Base-by-base conservation (phyloP, 192 early-diverging fungal genomes). In the Pilaira anomala region DNA sequence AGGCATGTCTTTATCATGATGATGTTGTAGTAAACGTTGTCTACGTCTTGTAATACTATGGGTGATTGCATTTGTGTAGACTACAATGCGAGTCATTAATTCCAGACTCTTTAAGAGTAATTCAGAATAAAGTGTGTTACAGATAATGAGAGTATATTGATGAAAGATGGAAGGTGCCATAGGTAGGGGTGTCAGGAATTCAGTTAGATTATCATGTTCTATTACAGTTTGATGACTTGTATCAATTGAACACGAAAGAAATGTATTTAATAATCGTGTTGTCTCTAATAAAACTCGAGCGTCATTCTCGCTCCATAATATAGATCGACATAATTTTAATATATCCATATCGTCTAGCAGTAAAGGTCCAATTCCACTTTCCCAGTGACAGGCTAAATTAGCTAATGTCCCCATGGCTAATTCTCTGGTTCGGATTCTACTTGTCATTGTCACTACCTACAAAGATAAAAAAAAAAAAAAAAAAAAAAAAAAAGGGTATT, bases 351-450 rank as follows among this genome's bases (percentile, higher is more conserved):
- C 71, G 7, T 72, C 54, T 3, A 65, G 12, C 12, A 76, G 18
- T 18, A 53, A 48, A 14, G 65, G 25, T 2, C 65, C 60, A 29
- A 58, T 65, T 13, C 61, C 67, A 14, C 18, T 60, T 12, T 72
- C 74, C 54, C 53, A 59, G 30, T 73, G 66, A 52, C 62, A 76
- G 22, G 75, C 69, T 14, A 76, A 41, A 39, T 76, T 76, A 3
- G 75, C 75, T 2, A 76, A 46, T 7, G 62, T 50, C 5, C 75
- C 75, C 41, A 76, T 49, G 2, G 70, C 60, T 14, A 76, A 24
- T 45, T 76, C 75, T 60, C 65, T 22, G 22, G 70, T 68, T 40
- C 75, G 52, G 11, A 49, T 28, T 12, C 75, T 62, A 33, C 25
- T 22, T 16, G 70, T 76, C 2, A 45, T 49, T 1, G 66, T 72